Percentiles rank a stretch among this genome's conserved stretches.
Conservation (phyloP, 768 basidiomycete genomes). For the Cystofilobasidium bisporidii region DNA sequence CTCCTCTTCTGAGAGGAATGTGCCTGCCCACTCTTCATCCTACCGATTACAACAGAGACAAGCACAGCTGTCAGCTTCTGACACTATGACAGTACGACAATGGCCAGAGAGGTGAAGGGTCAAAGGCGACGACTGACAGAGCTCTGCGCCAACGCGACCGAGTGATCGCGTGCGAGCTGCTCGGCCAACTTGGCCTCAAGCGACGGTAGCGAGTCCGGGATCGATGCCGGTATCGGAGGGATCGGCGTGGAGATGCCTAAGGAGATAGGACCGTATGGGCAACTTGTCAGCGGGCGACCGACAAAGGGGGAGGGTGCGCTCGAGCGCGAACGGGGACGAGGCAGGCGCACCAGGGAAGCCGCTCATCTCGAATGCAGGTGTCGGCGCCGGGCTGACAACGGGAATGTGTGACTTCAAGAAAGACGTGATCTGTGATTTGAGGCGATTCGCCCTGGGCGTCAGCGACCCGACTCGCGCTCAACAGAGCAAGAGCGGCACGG, state of each 20-base stretch:
- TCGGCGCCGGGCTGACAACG: not conserved
- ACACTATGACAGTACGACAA: no score
- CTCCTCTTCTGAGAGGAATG: slow-evolving; percentile 10
- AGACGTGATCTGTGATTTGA: not conserved
- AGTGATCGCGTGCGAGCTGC: not conserved
- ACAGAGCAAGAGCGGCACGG: not conserved
- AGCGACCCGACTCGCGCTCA: no score
- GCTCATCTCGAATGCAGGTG: not conserved
- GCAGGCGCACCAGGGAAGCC: not conserved
- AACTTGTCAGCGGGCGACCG: no score
- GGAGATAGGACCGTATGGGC: no score
- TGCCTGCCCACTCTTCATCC: not conserved
- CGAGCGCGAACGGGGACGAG: not conserved
- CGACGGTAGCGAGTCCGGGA: not conserved
- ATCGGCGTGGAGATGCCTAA: not conserved
- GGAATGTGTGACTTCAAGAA: not conserved
- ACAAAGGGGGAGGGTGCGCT: no score
- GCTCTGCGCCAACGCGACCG: not conserved
- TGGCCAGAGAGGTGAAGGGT: no score
- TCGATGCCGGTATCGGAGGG: not conserved
- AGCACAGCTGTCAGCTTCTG: no score
- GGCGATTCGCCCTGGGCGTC: no score
- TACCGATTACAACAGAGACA: not conserved
- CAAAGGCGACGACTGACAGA: not conserved
- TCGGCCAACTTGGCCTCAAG: slow-evolving; percentile 2